These are phyloP conservation scores for Agastache rugosa DNA, from an alignment of 257 asterid species.

Conservation along the genomic window DNA sequence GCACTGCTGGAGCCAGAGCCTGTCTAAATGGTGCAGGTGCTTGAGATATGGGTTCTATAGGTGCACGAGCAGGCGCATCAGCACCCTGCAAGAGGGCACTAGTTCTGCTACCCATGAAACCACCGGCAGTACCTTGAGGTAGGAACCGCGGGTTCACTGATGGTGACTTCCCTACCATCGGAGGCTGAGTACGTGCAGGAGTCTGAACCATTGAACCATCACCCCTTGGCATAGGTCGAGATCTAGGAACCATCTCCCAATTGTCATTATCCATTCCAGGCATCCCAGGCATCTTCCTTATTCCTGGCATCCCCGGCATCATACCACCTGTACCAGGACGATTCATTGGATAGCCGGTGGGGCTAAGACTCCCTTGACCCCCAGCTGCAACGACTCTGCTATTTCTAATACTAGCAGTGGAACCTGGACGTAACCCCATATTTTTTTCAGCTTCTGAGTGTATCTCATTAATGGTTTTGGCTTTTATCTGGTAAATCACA, in stretches of 20 bases:
- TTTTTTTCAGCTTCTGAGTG: slow-evolving; percentile 95
- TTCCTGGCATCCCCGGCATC: slow-evolving; percentile 99
- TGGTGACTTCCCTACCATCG: slow-evolving; percentile 61
- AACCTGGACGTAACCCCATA: slow-evolving; percentile 94
- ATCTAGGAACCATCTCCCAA: slow-evolving; percentile 79
- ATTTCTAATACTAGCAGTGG: slow-evolving; percentile 82
- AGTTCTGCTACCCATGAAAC: slow-evolving; percentile 56
- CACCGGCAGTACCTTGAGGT: slow-evolving; percentile 77
- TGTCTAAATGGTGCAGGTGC: slow-evolving; percentile 43
- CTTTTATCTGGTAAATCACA: slow-evolving; percentile 66
- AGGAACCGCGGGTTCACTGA: slow-evolving; percentile 57
- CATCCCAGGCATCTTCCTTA: slow-evolving; percentile 84
- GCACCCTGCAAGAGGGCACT: slow-evolving; percentile 87
- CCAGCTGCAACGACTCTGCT: slow-evolving; percentile 60
- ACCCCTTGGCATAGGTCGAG: slow-evolving; percentile 85
- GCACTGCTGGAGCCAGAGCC: slow-evolving; percentile 36
- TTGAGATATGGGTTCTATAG: slow-evolving; percentile 49
- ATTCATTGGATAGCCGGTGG: slow-evolving; percentile 72
- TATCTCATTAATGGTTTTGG: slow-evolving; percentile 90
- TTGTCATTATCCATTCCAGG: slow-evolving; percentile 75
- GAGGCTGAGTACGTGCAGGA: slow-evolving; percentile 61
- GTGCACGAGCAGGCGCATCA: slow-evolving; percentile 48
- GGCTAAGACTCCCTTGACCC: slow-evolving; percentile 62
- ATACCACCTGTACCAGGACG: slow-evolving; percentile 90
- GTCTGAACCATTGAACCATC: slow-evolving; percentile 52